These are phyloP conservation scores for Scleroderma bovista DNA, from an alignment of 768 basidiomycete genomes.

Conservation along the genomic window DNA sequence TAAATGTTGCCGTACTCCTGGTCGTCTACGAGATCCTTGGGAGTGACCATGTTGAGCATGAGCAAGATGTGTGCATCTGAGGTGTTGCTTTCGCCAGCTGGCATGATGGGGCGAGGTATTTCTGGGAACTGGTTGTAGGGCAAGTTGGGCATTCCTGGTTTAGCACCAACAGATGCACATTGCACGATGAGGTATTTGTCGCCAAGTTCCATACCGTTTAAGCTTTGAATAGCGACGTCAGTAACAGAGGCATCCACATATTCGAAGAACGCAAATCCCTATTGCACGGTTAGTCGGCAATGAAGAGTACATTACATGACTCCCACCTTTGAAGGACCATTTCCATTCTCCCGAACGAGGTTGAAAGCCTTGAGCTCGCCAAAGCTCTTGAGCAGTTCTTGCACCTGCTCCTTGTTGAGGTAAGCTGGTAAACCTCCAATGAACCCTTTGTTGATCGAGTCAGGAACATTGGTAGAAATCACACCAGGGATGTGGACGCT, in stretches of 20 bases:
- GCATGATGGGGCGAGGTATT: constrained; percentile 84
- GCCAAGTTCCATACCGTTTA: constrained; percentile 97
- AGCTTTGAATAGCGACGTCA: constrained; percentile 91
- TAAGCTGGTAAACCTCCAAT: constrained; percentile 94
- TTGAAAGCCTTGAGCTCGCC: constrained; percentile 98
- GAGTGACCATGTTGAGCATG: constrained; percentile 97
- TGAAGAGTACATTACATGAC: constrained; percentile 12
- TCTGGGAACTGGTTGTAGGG: constrained; percentile 80
- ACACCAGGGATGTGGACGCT: constrained; percentile 87
- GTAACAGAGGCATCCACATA: constrained; percentile 87
- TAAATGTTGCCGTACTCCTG: constrained; percentile 91
- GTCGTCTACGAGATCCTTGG: constrained; percentile 88
- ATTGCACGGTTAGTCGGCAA: constrained; percentile 5
- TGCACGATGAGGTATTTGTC: constrained; percentile 95
- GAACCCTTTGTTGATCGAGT: constrained; percentile 97
- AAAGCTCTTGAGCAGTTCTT: constrained; percentile 95
- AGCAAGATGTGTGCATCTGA: constrained; percentile 79
- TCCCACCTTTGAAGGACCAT: constrained; percentile 85
- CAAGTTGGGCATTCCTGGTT: constrained; percentile 59
- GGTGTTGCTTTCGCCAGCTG: constrained; percentile 62
- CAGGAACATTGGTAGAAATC: constrained; percentile 96
- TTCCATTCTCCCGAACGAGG: constrained; percentile 90
- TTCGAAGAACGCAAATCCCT: constrained; percentile 99
- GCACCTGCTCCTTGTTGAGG: constrained; percentile 96
- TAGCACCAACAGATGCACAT: constrained; percentile 91